A percentile compares a stretch with the other conserved stretches of the same genome.
Evolutionary conservation across 768 basidiomycete genomes (phyloP).

Genomic region (Trametes meyenii): DNA sequence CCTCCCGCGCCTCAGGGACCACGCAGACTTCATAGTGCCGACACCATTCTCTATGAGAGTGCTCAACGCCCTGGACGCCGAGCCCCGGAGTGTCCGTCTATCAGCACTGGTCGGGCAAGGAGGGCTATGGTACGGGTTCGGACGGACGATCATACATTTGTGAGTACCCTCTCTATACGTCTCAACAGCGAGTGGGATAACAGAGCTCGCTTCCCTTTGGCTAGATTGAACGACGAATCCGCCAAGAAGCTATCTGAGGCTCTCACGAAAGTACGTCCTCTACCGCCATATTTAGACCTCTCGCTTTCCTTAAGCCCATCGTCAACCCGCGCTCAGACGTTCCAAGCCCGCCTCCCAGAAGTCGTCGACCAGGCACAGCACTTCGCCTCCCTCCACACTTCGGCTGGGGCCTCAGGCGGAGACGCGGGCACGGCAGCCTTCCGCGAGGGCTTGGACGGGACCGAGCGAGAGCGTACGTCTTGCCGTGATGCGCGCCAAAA

Average conservation of each 20-base stretch:
- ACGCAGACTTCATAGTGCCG: conserved; percentile 88
- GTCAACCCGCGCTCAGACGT: conserved; percentile 53
- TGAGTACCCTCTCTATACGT: conserved; percentile 37
- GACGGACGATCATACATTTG: conserved; percentile 85
- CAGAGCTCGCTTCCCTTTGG: not conserved
- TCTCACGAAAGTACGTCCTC: conserved; percentile 58
- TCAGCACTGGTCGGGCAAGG: conserved; percentile 84
- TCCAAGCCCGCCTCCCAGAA: conserved; percentile 75
- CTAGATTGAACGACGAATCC: conserved; percentile 76
- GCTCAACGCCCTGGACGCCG: conserved; percentile 85
- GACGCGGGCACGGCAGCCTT: conserved; percentile 73
- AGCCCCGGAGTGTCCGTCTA: conserved; percentile 82
- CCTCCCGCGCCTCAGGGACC: conserved; percentile 56
- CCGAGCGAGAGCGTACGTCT: conserved; percentile 84
- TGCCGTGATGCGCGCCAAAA: not conserved
- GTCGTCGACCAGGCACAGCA: conserved; percentile 88
- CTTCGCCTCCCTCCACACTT: conserved; percentile 52
- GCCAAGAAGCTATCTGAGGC: conserved; percentile 71
- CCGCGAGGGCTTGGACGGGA: conserved; percentile 89
- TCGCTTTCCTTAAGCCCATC: conserved; percentile 14
- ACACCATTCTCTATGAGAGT: conserved; percentile 76
- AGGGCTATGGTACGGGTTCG: conserved; percentile 92
- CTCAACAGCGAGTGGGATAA: not conserved
- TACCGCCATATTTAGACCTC: not conserved
- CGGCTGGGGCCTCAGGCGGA: conserved; percentile 46